Percentiles rank a stretch among this genome's conserved stretches.
phyloP scores from a whole-genome alignment of 1,284 basidiomycete genomes.

The Irpex sp. region DNA sequence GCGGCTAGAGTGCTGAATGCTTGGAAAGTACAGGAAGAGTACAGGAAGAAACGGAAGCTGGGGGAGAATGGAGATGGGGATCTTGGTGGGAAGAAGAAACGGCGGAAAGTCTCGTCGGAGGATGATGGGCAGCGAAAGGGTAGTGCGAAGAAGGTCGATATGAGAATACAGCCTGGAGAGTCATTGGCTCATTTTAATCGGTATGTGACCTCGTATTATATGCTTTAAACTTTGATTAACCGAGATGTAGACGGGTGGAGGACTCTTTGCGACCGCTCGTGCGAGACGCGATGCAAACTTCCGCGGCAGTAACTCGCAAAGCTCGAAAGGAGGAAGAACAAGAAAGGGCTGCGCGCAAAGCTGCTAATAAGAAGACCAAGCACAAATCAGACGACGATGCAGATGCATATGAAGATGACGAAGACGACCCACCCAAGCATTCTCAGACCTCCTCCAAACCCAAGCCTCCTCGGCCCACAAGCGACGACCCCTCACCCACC shows the following conservation, averaged over 20 bases:
- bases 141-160: slow-evolving; percentile 8
- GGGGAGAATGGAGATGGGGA: slow-evolving; percentile 27
- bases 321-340: slow-evolving; percentile 40
- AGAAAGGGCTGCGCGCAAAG: slow-evolving; percentile 13
- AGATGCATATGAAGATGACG: slow-evolving; percentile 7
- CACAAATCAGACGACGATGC: slow-evolving; percentile 3
- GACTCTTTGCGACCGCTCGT: slow-evolving; percentile 62
- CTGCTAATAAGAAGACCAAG: slow-evolving; percentile 8
- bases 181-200: slow-evolving; percentile 71
- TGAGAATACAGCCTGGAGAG: slow-evolving; percentile 63
- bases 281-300: slow-evolving; percentile 55
- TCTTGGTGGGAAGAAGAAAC: slow-evolving; percentile 36
- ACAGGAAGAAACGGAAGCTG: slow-evolving; percentile 43
- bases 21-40: slow-evolving; percentile 50
- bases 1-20: slow-evolving; percentile 62
- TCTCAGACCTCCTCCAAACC: slow-evolving; percentile 12
- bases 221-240: slow-evolving; percentile 1
- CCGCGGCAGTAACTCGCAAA: slow-evolving; percentile 47
- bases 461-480: neutral
- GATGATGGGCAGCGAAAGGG: slow-evolving; percentile 20
- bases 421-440: neutral
- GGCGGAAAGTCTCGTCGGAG: slow-evolving; percentile 19
- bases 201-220: slow-evolving; percentile 36
- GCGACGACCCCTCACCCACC: slow-evolving; percentile 11
- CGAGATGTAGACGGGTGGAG: slow-evolving; percentile 59